phyloP scores from a whole-genome alignment of 306 rosid species.

The Castanopsis chinensis region DNA sequence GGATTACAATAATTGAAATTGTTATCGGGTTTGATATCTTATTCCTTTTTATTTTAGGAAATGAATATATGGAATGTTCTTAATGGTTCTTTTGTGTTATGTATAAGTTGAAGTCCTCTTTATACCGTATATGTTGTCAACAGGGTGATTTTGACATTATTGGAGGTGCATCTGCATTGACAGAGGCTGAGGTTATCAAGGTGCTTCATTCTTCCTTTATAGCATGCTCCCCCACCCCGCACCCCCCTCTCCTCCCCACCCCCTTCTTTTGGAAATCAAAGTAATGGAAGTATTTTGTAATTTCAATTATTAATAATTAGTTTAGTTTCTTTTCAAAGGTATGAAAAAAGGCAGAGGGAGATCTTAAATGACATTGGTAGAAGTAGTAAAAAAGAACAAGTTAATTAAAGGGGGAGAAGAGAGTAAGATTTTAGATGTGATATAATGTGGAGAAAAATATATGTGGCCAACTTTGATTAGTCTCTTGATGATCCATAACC shows the following conservation, averaged over 20 bases:
- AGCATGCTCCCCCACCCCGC: neutral
- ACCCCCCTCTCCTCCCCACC: neutral
- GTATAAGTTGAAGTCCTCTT: conserved; percentile 11
- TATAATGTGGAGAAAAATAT: too few species aligned
- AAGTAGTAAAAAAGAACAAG: too few species aligned
- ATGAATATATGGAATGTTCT: neutral
- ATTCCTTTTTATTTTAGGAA: conserved; percentile 3
- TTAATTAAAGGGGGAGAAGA: too few species aligned
- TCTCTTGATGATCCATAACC: too few species aligned
- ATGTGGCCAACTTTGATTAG: too few species aligned
- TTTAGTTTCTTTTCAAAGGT: too few species aligned
- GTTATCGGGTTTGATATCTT: neutral
- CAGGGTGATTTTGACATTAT: conserved; percentile 97
- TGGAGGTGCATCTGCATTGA: conserved; percentile 79
- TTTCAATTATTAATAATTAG: neutral
- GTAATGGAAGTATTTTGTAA: neutral
- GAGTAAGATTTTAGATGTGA: too few species aligned
- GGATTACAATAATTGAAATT: conserved; percentile 2
- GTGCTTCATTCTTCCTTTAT: conserved; percentile 32
- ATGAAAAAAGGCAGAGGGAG: too few species aligned
- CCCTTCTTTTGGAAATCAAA: neutral
- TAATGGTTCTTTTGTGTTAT: conserved; percentile 1
- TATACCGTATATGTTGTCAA: conserved; percentile 23
- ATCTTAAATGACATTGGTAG: too few species aligned
- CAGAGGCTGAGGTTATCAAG: conserved; percentile 95